Evolutionary conservation across 768 basidiomycete species (phyloP), one percentile per base, ranked within the genome.

Genomic region (Rhodosporidiobolus sp.): DNA sequence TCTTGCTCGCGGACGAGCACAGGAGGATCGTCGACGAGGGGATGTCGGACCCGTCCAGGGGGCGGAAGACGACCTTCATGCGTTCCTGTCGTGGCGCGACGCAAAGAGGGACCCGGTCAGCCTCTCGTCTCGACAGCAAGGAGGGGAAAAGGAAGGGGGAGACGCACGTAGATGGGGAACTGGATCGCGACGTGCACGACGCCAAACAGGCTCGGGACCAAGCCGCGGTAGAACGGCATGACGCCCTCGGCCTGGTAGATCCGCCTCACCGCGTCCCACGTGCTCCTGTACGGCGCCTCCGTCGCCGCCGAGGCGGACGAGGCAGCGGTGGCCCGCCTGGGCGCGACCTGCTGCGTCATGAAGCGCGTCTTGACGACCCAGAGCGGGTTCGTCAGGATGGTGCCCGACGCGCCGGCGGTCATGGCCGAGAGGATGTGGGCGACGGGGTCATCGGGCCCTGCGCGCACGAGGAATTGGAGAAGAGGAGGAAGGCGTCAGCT

Each of bases 361-460:
- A 98, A 97, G 38, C 96, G 88, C 32, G 95, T 98, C 84, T 97
- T 98, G 81, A 99, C 94, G 53, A 99, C 93, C 96, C 96, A 99
- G 12, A 99, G 81, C 0, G 96, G 96, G 82, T 92, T 97, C 34
- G 96, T 98, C 78, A 89, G 89, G 63, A 92, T 87, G 11, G 96
- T 96, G 79, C 95, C 94, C 28, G 89, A 84, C 10, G 92, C 94
- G 20, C 96, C 96, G 2, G 95, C 96, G 55, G 87, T 85, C 95
- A 99, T 97, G 10, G 96, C 94, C 11, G 96, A 95, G 11, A 92
- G 80, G 72, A 99, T 90, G 77, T 99, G 95, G 10, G 66, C 49
- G 45, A 76, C 7, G 0, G 70, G 62, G 38, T 74, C 67, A 34
- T 72, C 68, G 30, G 62, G 48, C 30, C 75, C 75, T 76, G 63